Evolutionary conservation across 1,139 yeast genomes (phyloP), one percentile per base, ranked within the genome.

Genomic region (Magnusiomyces paraingens): DNA sequence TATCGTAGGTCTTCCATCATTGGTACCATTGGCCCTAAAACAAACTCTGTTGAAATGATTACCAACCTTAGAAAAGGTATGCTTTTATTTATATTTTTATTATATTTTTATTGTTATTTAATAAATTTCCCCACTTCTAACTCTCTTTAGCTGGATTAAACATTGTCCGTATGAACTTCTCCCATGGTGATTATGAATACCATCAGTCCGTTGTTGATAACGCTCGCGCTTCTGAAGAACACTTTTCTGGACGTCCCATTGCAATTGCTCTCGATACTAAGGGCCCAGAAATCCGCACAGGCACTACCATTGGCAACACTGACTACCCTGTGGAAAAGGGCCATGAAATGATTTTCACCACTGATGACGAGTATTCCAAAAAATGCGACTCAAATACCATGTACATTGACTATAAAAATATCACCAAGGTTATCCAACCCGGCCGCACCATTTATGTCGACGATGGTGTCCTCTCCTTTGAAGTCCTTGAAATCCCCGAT

Each of bases 221-320:
- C 71, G 89, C 97, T 65, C 86, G 95, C 76, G 84, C 88, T 74
- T 90, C 98, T 58, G 97, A 88, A 75, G 84, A 84, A 73, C 73
- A 85, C 57, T 90, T 85, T 74, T 83, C 87, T 62, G 98, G 98
- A 66, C 87, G 98, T 78, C 99, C 98, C 54, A 80, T 93, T 69
- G 98, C 96, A 60, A 90, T 93, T 74, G 99, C 99, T 62, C 83
- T 93, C 68, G 99, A 93, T 75, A 94, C 99, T 72, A 94, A 93
- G 82, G 99, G 99, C 64, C 99, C 99, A 62, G 99, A 94, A 78
- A 93, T 93, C 76, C 88, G 99, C 81, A 91, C 99, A 55, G 99
- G 99, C 75, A 83, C 89, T 72, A 94, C 99, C 64, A 71, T 76
- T 58, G 87, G 80, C 65, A 86, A 80, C 57, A 74, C 76, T 61